Evolutionary conservation across 768 basidiomycete species (phyloP).

Genomic region (Agrocybe pediades): DNA sequence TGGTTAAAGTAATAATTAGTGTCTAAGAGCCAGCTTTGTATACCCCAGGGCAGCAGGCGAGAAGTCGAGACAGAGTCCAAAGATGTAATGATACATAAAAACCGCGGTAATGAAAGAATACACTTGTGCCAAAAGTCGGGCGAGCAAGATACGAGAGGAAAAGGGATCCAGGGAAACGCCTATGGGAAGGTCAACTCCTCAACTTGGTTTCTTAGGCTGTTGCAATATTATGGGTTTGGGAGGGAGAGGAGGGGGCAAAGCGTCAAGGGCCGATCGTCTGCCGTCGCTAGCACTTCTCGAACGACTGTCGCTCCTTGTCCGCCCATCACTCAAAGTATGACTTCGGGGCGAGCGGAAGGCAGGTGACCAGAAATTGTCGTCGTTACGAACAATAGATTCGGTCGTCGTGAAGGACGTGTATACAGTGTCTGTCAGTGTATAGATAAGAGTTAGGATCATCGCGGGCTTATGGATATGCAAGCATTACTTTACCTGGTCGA

Average conservation of each 20-base stretch:
- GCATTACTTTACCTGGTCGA: conserved; percentile 25
- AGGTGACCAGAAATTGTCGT: conserved; percentile 27
- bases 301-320: conserved; percentile 6
- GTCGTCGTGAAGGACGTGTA: conserved; percentile 37
- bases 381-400: conserved; percentile 34
- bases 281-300: conserved; percentile 9
- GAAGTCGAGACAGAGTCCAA: neutral
- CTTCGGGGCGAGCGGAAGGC: conserved; percentile 19
- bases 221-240: conserved; percentile 19
- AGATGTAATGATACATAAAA: neutral
- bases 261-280: conserved; percentile 15
- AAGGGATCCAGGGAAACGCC: neutral
- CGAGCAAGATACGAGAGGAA: neutral
- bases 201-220: conserved; percentile 2
- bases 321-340: conserved; percentile 28
- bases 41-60: neutral
- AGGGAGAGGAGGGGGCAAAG: conserved; percentile 23
- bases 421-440: conserved; percentile 26
- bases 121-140: neutral
- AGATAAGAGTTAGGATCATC: no score
- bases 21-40: no score
- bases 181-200: conserved; percentile 6
- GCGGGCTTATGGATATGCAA: no score
- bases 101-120: neutral
- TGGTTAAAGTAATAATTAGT: neutral